Percentiles rank a stretch among this genome's conserved stretches.
Evolutionary conservation across 2,329 filamentous ascomycete species (phyloP).

Genomic region (Colletotrichum eleusines): DNA sequence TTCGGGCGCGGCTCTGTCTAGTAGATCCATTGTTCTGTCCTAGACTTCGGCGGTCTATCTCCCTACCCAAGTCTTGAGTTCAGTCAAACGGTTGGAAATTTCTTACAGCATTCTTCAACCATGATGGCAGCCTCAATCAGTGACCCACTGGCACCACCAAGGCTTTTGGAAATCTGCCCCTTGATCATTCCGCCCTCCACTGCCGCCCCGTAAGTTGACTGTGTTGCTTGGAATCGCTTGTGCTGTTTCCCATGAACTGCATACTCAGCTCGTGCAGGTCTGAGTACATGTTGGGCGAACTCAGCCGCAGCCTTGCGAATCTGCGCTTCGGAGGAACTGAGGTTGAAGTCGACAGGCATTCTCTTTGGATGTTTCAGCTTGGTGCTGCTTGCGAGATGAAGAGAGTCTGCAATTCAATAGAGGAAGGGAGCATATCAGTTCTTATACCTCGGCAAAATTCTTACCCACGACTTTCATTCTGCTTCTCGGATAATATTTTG

Average conservation of each 20-base stretch:
- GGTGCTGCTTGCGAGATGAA: background rate
- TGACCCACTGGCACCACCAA: conserved; percentile 60
- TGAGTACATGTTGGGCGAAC: background rate
- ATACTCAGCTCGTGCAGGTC: background rate
- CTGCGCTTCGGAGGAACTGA: background rate
- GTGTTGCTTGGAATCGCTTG: conserved; percentile 1
- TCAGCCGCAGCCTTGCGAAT: background rate
- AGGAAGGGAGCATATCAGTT: background rate
- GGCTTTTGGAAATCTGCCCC: conserved; percentile 57
- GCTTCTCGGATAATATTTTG: background rate
- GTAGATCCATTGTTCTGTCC: background rate
- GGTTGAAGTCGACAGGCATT: conserved; percentile 3
- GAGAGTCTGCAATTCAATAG: background rate
- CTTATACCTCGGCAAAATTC: background rate
- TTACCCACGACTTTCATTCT: background rate
- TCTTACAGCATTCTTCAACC: conserved; percentile 63
- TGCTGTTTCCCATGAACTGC: background rate
- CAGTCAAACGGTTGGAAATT: background rate
- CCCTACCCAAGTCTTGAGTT: too few relatives aligned
- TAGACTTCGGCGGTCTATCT: too few relatives aligned
- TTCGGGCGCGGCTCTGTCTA: background rate
- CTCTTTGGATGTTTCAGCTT: background rate
- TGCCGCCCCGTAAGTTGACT: background rate
- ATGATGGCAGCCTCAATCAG: conserved; percentile 63
- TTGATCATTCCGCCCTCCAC: conserved; percentile 49